A percentile compares a stretch with the other conserved stretches of the same genome.
Evolutionary conservation across 164 flowering plant species (phyloP).

Genomic region (Vitis labrusca): DNA sequence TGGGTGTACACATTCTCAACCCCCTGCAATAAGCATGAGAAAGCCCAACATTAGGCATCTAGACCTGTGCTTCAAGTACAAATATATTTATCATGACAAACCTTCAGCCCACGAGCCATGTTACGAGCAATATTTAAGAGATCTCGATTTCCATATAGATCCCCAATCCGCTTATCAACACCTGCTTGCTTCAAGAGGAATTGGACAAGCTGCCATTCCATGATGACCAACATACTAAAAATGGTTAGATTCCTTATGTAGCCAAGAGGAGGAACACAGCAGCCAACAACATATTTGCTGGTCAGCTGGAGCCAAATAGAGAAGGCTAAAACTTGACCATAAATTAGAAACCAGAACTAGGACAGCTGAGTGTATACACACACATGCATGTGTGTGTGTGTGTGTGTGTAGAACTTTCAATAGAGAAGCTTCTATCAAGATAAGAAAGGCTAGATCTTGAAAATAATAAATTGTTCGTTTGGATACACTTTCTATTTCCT

Average conservation of each 20-base stretch:
- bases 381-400: no score
- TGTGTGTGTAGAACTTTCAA: no score
- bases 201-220: conserved; percentile 77
- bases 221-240: conserved; percentile 9
- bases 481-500: no score
- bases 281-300: conserved; percentile 4
- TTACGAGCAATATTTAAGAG: conserved; percentile 90
- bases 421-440: no score
- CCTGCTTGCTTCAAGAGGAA: conserved; percentile 98
- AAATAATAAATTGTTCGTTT: no score
- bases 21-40: conserved; percentile 51
- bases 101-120: conserved; percentile 99
- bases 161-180: conserved; percentile 87
- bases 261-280: neutral
- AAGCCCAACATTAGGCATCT: neutral
- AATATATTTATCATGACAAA: conserved; percentile 23
- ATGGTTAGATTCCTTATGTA: conserved; percentile 10
- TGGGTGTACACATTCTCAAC: conserved; percentile 98
- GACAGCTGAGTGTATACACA: neutral
- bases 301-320: conserved; percentile 5
- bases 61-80: neutral
- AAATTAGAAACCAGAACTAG: neutral
- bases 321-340: neutral
- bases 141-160: conserved; percentile 91
- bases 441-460: no score